Base-by-base conservation (phyloP, 2,329 filamentous ascomycete species). In the Apiospora kogelbergensis region DNA sequence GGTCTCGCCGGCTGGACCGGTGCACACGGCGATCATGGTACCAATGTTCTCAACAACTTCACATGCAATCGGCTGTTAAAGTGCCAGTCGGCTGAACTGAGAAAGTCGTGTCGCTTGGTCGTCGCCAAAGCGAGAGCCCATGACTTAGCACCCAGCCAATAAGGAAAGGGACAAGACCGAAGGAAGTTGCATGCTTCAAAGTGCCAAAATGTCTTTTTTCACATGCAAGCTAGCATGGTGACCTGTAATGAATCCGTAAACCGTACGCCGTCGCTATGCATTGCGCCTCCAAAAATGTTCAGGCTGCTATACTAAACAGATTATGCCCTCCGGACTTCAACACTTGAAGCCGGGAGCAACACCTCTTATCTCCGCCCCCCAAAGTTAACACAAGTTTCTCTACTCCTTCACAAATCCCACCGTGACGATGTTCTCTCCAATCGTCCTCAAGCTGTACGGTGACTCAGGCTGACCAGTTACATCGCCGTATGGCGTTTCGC, bases 161-260 rank as follows among this genome's bases (percentile, higher is more conserved):
- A 24, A 15, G 24, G 53, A n/a, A 37, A 37, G 30, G 3, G 17
- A n/a, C 11, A 20, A 60, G 53, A n/a, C 7, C 53, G 30, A 60
- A 60, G 53, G 3, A 37, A 22, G 20, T 37, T 60, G 30, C 42
- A n/a, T 45, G 17, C 6, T n/a, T 45, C n/a, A 7, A 60, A 37
- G 20, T 60, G 53, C 53, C 53, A 26, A 37, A 6, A 60, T n/a
- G 30, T 37, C 30, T 60, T 17, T 60, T 6, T 60, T 60, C 53
- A 37, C 53, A 60, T 60, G 53, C 53, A 11, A 60, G 17, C 30
- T 22, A 60, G 53, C 53, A 60, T 60, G 53, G 53, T 37, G 30
- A 60, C 53, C 30, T 60, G 53, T 60, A 37, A n/a, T 60, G 30
- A 37, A 60, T 60, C 53, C 53, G 53, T 22, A 60, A 60, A 60